These are phyloP conservation scores for Penicillium roqueforti DNA, from an alignment of 495 filamentous ascomycete species.

Conservation along the genomic window DNA sequence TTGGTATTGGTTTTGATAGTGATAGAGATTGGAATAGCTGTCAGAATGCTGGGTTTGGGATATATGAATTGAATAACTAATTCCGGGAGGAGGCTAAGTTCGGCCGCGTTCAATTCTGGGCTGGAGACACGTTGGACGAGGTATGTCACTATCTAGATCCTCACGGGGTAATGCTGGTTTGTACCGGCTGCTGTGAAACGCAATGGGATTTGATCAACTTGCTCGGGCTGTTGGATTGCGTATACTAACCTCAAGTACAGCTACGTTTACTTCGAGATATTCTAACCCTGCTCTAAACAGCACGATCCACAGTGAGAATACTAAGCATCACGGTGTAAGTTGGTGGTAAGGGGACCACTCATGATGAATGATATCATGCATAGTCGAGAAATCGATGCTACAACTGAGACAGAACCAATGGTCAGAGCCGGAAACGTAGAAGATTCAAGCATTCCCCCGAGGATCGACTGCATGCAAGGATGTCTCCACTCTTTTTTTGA, in stretches of 20 bases:
- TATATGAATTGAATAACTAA: not conserved
- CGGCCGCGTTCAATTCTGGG: not conserved
- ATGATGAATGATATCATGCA: not conserved
- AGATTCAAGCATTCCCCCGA: slow-evolving; percentile 13
- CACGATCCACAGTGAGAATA: not conserved
- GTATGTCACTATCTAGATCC: slow-evolving; percentile 5
- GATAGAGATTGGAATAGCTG: not conserved
- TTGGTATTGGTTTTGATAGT: not conserved
- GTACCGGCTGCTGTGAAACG: not conserved
- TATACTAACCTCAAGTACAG: not conserved
- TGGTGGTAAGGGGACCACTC: slow-evolving; percentile 1
- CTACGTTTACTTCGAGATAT: not conserved
- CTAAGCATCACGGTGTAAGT: not conserved
- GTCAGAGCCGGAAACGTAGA: not conserved
- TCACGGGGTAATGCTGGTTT: not conserved
- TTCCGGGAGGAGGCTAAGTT: not conserved
- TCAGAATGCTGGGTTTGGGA: not conserved
- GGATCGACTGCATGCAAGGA: slow-evolving; percentile 25
- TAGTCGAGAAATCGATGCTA: not conserved
- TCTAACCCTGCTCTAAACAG: not conserved
- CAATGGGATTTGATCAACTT: not conserved
- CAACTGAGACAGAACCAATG: slow-evolving; percentile 16
- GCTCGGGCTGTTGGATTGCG: not conserved
- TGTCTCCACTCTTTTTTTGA: slow-evolving; percentile 11
- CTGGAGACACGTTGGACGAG: not conserved